These are phyloP conservation scores for Rhizopogon salebrosus DNA, from an alignment of 768 basidiomycete genomes.

Conservation along the genomic window DNA sequence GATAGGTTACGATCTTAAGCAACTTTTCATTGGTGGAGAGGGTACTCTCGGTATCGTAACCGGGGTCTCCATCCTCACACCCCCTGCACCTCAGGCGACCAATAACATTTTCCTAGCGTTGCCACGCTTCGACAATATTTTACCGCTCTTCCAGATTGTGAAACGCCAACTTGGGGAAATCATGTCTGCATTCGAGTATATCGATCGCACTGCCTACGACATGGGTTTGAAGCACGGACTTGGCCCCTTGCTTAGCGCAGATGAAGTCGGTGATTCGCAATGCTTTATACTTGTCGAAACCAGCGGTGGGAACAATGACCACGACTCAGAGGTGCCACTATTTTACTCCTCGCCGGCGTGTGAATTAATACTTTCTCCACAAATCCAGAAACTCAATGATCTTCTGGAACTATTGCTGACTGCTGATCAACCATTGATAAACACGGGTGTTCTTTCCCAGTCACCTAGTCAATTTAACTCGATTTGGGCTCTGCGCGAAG, in stretches of 20 bases:
- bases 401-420: constrained; percentile 77
- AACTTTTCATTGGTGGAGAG: constrained; percentile 96
- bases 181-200: constrained; percentile 95
- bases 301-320: constrained; percentile 85
- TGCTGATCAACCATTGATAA: constrained; percentile 70
- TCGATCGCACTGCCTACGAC: constrained; percentile 82
- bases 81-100: constrained; percentile 73
- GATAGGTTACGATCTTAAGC: constrained; percentile 93
- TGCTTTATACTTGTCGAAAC: constrained; percentile 95
- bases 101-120: constrained; percentile 92
- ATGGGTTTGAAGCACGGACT: constrained; percentile 81
- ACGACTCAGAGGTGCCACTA: constrained; percentile 79
- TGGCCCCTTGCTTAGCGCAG: constrained; percentile 66
- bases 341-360: background rate
- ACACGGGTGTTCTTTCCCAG: constrained; percentile 89
- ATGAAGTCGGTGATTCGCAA: constrained; percentile 71
- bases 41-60: constrained; percentile 96
- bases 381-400: constrained; percentile 72
- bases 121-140: constrained; percentile 80
- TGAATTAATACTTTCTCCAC: background rate
- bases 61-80: constrained; percentile 90
- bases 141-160: constrained; percentile 77
- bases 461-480: constrained; percentile 84
- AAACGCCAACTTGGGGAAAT: constrained; percentile 88
- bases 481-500: constrained; percentile 89